Conservation (phyloP, 768 basidiomycete genomes). For the Suillus paluster region DNA sequence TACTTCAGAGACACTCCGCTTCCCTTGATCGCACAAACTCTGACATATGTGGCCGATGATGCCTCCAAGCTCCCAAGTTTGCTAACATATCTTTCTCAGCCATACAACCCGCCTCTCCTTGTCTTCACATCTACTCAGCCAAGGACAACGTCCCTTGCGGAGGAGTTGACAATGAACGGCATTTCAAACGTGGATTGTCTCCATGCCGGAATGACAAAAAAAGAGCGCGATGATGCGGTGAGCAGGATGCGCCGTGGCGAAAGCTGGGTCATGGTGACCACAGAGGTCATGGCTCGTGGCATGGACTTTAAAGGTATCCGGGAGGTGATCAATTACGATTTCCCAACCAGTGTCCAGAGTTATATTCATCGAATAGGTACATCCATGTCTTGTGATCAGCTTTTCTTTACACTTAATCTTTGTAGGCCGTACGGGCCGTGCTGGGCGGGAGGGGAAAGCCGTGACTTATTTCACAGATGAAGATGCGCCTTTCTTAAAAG, state of each 20-base stretch:
- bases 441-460: slow-evolving; percentile 90
- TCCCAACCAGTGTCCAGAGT: slow-evolving; percentile 93
- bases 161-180: slow-evolving; percentile 80
- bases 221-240: slow-evolving; percentile 86
- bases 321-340: slow-evolving; percentile 97
- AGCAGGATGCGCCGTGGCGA: slow-evolving; percentile 85
- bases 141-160: slow-evolving; percentile 76
- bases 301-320: slow-evolving; percentile 97
- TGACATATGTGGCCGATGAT: slow-evolving; percentile 93
- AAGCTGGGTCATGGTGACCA: slow-evolving; percentile 95
- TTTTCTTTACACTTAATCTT: slow-evolving; percentile 11
- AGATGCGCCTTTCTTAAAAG: slow-evolving; percentile 90
- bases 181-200: slow-evolving; percentile 85
- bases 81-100: slow-evolving; percentile 74
- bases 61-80: slow-evolving; percentile 93
- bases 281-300: slow-evolving; percentile 97
- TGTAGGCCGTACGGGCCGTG: slow-evolving; percentile 90
- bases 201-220: slow-evolving; percentile 87
- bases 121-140: slow-evolving; percentile 92
- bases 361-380: slow-evolving; percentile 95
- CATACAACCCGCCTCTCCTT: slow-evolving; percentile 89
- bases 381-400: slow-evolving; percentile 15
- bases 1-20: slow-evolving; percentile 85
- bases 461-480: slow-evolving; percentile 96
- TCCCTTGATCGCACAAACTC: slow-evolving; percentile 84